A percentile compares a stretch with the other conserved stretches of the same genome.
Conservation (phyloP, 495 filamentous ascomycete genomes). For the Trichoderma reesei region DNA sequence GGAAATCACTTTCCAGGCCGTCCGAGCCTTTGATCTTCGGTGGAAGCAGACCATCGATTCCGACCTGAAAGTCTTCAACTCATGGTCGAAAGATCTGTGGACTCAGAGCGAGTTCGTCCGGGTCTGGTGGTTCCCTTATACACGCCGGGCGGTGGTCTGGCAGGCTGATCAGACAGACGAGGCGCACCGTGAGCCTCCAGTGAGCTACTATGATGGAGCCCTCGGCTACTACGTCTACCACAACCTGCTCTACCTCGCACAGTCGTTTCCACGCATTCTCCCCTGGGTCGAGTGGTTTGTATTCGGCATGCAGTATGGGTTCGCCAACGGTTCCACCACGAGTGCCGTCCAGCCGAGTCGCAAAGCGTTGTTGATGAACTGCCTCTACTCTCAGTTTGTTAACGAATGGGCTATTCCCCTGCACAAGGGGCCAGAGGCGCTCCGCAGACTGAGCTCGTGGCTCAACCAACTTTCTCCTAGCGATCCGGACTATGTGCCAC, state of each 20-base stretch:
- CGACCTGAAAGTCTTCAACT: conserved; percentile 52
- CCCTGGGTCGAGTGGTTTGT: conserved; percentile 90
- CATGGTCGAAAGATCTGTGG: conserved; percentile 75
- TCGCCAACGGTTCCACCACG: conserved; percentile 54
- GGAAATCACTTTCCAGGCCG: conserved; percentile 75
- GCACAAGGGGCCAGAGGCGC: conserved; percentile 79
- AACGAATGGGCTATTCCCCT: conserved; percentile 97
- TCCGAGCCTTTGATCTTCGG: conserved; percentile 64
- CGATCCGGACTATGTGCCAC: conserved; percentile 44
- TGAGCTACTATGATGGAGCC: conserved; percentile 66
- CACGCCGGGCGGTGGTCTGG: conserved; percentile 78
- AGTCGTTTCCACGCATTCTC: conserved; percentile 68
- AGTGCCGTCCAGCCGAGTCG: conserved; percentile 70
- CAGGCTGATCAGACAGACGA: conserved; percentile 58
- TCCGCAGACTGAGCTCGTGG: conserved; percentile 76
- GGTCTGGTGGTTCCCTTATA: conserved; percentile 97
- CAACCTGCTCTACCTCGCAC: conserved; percentile 66
- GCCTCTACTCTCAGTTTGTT: conserved; percentile 90
- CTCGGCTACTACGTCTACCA: conserved; percentile 87
- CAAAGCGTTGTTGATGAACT: conserved; percentile 84
- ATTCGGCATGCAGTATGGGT: conserved; percentile 92
- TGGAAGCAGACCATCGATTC: conserved; percentile 75
- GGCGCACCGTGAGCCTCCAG: conserved; percentile 25
- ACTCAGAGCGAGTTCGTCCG: conserved; percentile 76
- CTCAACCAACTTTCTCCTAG: conserved; percentile 49